Base-by-base conservation (phyloP, 2,329 filamentous ascomycete species). In the Colletotrichum magnum region DNA sequence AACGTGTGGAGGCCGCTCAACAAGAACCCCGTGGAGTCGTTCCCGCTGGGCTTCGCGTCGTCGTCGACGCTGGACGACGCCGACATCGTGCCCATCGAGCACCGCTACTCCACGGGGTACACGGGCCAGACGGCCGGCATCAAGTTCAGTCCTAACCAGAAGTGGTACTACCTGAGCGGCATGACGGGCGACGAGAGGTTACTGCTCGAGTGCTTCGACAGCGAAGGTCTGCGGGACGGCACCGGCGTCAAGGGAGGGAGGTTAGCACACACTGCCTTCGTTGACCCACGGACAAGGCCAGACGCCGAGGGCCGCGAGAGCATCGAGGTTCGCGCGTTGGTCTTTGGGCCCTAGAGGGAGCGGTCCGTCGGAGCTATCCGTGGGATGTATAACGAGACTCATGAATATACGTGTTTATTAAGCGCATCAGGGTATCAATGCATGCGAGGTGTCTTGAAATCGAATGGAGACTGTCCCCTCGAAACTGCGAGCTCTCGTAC, bases 281-380 rank as follows among this genome's bases (percentile, higher is more conserved):
- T 86, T 47, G 92, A 97, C 77, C 91, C 93, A 2, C 84, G 91
- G 69, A 94, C 92, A 1, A 88, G 90, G 3, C 81, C 85, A 18
- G 92, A 91, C 53, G 93, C 92, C 5, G 89, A 90, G 72, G 88
- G 88, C 0, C 87, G 94, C 72, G 93, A 97, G 84, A 97, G 94
- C 77, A 97, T 98, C 77, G 95, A 98, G 80, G 93, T 97, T 16
- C 87, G 95, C 74, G 90, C 93, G 43, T 84, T 97, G 79, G 92
- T 97, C 0, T 97, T 97, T 85, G 93, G 92, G 0, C 83, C 85
- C 15, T 87, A 51, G 26, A 58, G 12, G 12, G 32, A 36, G 32
- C 32, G 12, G n/a, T 21, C n/a, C n/a, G 15, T 7, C 18, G 5
- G 15, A 56, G 28, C 13, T 13, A 36, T 59, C 16, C 12, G 16